Evolutionary conservation across 345 rosid genomes (phyloP), one percentile per base, ranked within the genome.

Genomic region (Camelina hispida): DNA sequence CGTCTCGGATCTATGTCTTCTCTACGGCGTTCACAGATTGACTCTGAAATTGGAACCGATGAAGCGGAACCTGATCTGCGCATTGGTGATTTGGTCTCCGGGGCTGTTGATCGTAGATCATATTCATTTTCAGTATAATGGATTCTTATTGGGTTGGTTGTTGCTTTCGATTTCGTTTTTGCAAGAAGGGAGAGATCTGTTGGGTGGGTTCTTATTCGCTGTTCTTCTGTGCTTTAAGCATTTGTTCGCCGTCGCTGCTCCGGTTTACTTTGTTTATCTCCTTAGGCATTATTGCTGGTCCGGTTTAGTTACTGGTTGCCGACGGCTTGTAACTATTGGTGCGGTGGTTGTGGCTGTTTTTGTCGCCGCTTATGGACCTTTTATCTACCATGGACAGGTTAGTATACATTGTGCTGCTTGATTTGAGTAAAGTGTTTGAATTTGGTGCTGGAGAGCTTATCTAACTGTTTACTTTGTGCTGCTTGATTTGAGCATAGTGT

Each of bases 101-200:
- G 90, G 85, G 69, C 80, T 95, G 53, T 20, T 90, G 66, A 88
- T 92, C 3, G 99, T 95, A 20, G 99, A 95, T 81, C 97, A 89
- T 59, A 52, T 95, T 65, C 99, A 95, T 87, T 95, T 90, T 63
- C 97, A 95, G 87, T 92, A 95, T 72, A 95, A 95, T 72, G 99
- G 97, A 11, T 92, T 95, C 77, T 62, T 92, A 73, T 65, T 95
- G 32, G 98, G 99, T 12, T 81, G 79, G 86, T 16, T 92, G 82
- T 71, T 95, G 83, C 66, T 92, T 73, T 92, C 98, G 14, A 79
- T 95, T 79, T 95, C 97, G 15, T 95, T 50, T 80, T 73, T 95
- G 69, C 83, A 79, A 58, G 91, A 92, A 54, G 93, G 93, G 71
- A 86, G 85, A 80, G 97, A 95, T 84, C 65, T 92, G 74, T 62